These are phyloP conservation scores for Atalantia buxifolia DNA, from an alignment of 345 rosid genomes.

Conservation along the genomic window DNA sequence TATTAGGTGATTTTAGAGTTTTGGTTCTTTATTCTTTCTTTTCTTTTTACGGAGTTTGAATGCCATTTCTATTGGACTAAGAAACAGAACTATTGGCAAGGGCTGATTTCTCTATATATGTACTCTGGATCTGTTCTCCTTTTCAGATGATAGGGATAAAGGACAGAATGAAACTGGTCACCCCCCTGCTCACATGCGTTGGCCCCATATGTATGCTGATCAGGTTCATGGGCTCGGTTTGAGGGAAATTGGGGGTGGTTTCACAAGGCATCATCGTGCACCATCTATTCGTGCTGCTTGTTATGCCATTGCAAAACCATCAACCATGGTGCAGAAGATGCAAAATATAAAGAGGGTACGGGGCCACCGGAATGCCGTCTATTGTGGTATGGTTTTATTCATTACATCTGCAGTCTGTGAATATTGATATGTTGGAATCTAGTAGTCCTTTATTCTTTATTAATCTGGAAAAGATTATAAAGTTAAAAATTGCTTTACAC, in stretches of 20 bases:
- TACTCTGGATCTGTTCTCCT: constrained; percentile 5
- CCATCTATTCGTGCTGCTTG: constrained; percentile 96
- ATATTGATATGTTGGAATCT: not conserved
- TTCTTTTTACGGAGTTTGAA: not conserved
- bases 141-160: constrained; percentile 52
- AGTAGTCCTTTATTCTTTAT: not conserved
- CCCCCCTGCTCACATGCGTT: constrained; percentile 72
- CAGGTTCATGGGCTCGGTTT: constrained; percentile 85
- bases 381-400: constrained; percentile 70
- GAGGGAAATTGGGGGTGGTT: constrained; percentile 99
- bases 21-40: not conserved
- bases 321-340: constrained; percentile 94
- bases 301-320: constrained; percentile 90
- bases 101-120: not conserved
- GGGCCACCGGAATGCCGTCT: constrained; percentile 97
- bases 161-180: constrained; percentile 30
- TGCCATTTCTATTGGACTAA: not conserved
- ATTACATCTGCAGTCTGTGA: not conserved
- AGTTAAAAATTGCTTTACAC: not conserved
- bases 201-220: constrained; percentile 95
- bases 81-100: not conserved
- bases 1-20: not conserved
- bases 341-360: constrained; percentile 85
- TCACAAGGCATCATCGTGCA: constrained; percentile 88
- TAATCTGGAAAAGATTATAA: not conserved